Evolutionary conservation across 129 eudicot species (phyloP).

Genomic region (Tagetes erecta): DNA sequence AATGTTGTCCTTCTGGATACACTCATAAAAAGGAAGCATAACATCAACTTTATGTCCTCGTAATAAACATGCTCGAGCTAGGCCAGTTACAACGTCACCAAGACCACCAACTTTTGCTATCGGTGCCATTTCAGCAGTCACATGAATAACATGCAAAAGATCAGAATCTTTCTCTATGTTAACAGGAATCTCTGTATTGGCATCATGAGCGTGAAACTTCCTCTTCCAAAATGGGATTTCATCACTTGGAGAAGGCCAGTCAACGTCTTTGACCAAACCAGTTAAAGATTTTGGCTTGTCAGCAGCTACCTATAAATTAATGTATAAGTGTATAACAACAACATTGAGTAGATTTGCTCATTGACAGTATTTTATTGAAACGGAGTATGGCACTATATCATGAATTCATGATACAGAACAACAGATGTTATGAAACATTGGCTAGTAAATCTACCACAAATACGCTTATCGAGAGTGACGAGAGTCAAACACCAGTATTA

Average conservation of each 20-base stretch:
- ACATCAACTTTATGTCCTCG: conserved; percentile 84
- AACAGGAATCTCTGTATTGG: conserved; percentile 34
- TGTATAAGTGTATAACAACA: neutral
- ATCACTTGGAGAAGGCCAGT: conserved; percentile 88
- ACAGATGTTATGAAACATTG: neutral
- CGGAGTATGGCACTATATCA: neutral
- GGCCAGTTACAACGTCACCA: conserved; percentile 89
- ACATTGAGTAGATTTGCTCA: neutral
- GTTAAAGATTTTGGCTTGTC: conserved; percentile 36
- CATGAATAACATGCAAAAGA: conserved; percentile 66
- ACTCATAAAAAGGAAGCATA: conserved; percentile 87
- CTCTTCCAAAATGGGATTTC: conserved; percentile 77
- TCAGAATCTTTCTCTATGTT: conserved; percentile 54
- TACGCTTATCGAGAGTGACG: neutral
- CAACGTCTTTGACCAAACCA: conserved; percentile 25
- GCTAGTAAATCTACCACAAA: neutral
- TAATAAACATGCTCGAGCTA: conserved; percentile 70
- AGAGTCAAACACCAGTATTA: neutral
- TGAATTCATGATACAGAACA: neutral
- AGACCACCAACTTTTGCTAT: conserved; percentile 92
- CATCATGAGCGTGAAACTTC: conserved; percentile 47
- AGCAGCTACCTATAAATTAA: conserved; percentile 39
- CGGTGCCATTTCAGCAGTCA: conserved; percentile 92
- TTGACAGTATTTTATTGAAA: neutral
- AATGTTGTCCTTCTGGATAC: conserved; percentile 60